Conservation (phyloP, 192 early-diverging fungal genomes). For the Podochytrium sp. region DNA sequence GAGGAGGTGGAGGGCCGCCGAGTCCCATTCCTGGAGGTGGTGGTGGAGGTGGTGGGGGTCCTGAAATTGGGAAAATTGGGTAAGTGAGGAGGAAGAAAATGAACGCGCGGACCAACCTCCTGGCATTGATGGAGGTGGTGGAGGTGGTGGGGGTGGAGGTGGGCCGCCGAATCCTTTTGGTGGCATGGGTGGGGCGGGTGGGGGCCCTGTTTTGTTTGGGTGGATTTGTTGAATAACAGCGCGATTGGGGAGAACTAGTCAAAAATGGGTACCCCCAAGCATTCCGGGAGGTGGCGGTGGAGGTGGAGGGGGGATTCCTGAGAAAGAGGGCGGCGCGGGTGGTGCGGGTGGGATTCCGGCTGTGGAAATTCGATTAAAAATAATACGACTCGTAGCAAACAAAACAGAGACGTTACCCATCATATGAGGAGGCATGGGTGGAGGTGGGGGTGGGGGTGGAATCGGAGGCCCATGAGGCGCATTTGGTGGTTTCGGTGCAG, state of each 20-base stretch:
- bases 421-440: slow-evolving; percentile 4
- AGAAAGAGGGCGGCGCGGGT: too few relatives aligned
- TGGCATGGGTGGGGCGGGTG: slow-evolving; percentile 37
- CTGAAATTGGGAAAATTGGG: slow-evolving; percentile 11
- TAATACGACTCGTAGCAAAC: background rate
- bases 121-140: slow-evolving; percentile 25
- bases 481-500: slow-evolving; percentile 9
- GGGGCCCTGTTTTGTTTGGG: background rate
- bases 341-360: too few relatives aligned
- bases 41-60: slow-evolving; percentile 1
- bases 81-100: slow-evolving; percentile 21
- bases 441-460: slow-evolving; percentile 41
- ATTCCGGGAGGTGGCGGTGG: background rate
- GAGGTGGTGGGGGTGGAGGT: slow-evolving; percentile 28
- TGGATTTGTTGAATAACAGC: background rate
- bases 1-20: slow-evolving; percentile 35
- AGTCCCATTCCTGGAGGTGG: slow-evolving; percentile 38
- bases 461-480: too few relatives aligned
- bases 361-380: too few relatives aligned
- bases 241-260: background rate
- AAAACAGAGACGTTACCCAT: background rate
- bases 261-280: too few relatives aligned
- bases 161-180: background rate
- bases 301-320: background rate
- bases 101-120: background rate